Evolutionary conservation across 73 alveolate genomes (phyloP).

Genomic region (Paramecium tetraurelia): DNA sequence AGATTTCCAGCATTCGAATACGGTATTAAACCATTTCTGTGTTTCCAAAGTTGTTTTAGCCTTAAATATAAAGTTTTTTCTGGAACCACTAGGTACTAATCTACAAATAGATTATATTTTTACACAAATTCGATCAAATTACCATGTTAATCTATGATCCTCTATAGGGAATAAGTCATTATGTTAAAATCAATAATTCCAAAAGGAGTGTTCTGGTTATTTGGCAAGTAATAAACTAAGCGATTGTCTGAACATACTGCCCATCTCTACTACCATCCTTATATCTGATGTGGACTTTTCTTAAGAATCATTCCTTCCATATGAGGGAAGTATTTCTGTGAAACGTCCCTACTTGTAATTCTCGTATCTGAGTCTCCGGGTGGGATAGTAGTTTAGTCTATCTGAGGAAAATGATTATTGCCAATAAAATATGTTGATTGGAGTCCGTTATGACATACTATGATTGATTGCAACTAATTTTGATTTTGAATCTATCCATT

Average conservation of each 20-base stretch:
- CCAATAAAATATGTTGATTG: background rate
- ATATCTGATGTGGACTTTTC: background rate
- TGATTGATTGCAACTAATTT: background rate
- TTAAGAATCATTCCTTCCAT: background rate
- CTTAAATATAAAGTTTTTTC: conserved; percentile 48
- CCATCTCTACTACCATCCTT: conserved; percentile 39
- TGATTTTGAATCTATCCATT: background rate
- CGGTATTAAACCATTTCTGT: conserved; percentile 12
- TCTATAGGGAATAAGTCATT: background rate
- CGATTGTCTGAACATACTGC: background rate
- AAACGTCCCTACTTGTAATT: background rate
- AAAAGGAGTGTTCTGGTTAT: background rate
- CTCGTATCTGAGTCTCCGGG: background rate
- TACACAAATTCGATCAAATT: conserved; percentile 13
- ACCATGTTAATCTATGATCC: background rate
- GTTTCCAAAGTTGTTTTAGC: conserved; percentile 35
- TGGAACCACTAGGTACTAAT: conserved; percentile 16
- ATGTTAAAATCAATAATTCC: conserved; percentile 25
- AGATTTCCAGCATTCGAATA: background rate
- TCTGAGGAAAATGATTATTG: background rate
- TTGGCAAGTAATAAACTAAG: background rate
- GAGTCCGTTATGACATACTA: background rate
- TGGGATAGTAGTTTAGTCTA: background rate
- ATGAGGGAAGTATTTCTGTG: background rate
- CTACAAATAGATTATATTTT: background rate